Evolutionary conservation across 352 stramenopile species (phyloP), one percentile per base, ranked within the genome.

Genomic region (Pythium rishiriense): DNA sequence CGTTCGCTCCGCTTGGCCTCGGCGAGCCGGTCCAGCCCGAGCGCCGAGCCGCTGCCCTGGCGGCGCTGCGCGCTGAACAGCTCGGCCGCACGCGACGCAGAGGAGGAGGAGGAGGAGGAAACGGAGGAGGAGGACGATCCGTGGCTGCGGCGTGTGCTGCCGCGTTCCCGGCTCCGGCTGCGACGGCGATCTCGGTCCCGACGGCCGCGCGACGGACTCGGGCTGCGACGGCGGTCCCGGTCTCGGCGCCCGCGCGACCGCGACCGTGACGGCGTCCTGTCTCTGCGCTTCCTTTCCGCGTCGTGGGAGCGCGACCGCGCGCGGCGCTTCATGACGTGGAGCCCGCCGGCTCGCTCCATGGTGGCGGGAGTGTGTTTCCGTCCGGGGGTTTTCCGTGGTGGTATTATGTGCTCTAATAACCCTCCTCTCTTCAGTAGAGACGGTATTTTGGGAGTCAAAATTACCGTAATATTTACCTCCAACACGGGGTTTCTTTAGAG

Each of bases 21-120:
- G n/a, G 81, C 83, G 8, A 93, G 53, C 22, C 69, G 74, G 47
- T 93, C 83, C 11, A 93, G 67, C 21, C 83, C 83, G 28, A 93
- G 69, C 17, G 77, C 24, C 24, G 83, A 93, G 19, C 61, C 42
- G 45, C 37, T 17, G 37, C 37, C 37, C 14, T 17, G n/a, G 33
- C 37, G 37, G 29, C 49, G 31, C 60, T 80, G 51, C 62, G 62
- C 61, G 26, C 55, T 24, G 54, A 76, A 79, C 15, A 76, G 56
- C 47, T 66, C 60, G 52, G 64, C 15, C 43, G 28, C 45, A 14
- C 28, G 29, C n/a, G 53, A 47, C 1, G 45, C 45, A 0, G 61
- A 50, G 4, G 61, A 62, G 4, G 46, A 48, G 17, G 56, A 39
- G 1, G 37, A 15, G 12, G 68, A 68, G 4, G 56, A 51, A 0